Evolutionary conservation across 2,329 filamentous ascomycete species (phyloP).

Genomic region (Penicillium sp.): DNA sequence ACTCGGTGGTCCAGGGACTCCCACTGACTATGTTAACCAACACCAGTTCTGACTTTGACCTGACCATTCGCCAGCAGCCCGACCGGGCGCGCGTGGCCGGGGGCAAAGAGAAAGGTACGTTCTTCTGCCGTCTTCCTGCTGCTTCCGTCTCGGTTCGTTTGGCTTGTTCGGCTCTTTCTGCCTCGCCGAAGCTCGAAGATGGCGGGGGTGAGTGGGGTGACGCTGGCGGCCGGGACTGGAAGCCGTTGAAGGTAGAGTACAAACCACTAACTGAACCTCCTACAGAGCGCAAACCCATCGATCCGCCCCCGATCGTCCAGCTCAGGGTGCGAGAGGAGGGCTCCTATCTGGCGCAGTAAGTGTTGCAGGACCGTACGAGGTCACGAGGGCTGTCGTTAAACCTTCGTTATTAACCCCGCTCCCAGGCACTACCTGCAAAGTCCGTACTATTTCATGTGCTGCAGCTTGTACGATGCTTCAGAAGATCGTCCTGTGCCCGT

Average conservation of each 20-base stretch:
- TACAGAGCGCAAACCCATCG: slow-evolving; percentile 77
- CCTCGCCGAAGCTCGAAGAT: neutral
- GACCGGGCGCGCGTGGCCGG: slow-evolving; percentile 65
- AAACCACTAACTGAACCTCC: slow-evolving; percentile 12
- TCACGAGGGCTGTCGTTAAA: neutral
- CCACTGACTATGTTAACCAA: slow-evolving; percentile 42
- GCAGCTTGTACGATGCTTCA: slow-evolving; percentile 53
- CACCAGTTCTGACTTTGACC: slow-evolving; percentile 55
- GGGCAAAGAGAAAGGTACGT: slow-evolving; percentile 71
- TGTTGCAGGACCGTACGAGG: slow-evolving; percentile 15
- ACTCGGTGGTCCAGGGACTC: slow-evolving; percentile 29
- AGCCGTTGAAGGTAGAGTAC: slow-evolving; percentile 1
- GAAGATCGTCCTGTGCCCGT: slow-evolving; percentile 46
- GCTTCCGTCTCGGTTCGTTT: neutral
- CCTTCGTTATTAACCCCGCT: slow-evolving; percentile 16
- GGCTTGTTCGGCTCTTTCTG: neutral
- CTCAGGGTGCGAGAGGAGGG: slow-evolving; percentile 54
- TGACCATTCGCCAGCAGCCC: slow-evolving; percentile 66
- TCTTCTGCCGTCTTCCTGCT: neutral
- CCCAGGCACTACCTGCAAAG: slow-evolving; percentile 61
- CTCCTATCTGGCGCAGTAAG: slow-evolving; percentile 60
- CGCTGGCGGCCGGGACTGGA: neutral
- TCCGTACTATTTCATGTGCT: slow-evolving; percentile 63
- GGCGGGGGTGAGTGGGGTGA: neutral
- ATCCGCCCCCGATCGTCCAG: slow-evolving; percentile 79